These are phyloP conservation scores for Sarocladiaceae sp. DNA, from an alignment of 2,329 filamentous ascomycete genomes.

Conservation along the genomic window DNA sequence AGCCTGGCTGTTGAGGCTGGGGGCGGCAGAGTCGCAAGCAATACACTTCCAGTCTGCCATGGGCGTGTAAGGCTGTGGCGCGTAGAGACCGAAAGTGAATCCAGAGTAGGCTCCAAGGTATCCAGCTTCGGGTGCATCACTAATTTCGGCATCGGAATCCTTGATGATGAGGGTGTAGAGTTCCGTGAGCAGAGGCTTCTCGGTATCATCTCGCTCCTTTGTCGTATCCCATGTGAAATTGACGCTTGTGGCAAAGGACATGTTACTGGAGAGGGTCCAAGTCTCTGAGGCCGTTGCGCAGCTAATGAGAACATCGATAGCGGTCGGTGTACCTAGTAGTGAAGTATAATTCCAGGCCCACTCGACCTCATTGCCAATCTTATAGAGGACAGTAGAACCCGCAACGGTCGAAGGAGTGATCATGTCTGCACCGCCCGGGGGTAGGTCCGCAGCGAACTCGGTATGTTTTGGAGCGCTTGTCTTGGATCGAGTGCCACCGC, in stretches of 20 bases:
- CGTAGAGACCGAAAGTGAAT: conserved; percentile 57
- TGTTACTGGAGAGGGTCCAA: conserved; percentile 61
- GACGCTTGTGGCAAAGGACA: conserved; percentile 49
- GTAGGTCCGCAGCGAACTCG: conserved; percentile 39
- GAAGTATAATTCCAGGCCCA: conserved; percentile 65
- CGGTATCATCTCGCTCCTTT: conserved; percentile 39
- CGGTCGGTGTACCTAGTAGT: conserved; percentile 52
- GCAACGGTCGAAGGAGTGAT: conserved; percentile 43
- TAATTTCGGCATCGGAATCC: conserved; percentile 50
- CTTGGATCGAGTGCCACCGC: not conserved
- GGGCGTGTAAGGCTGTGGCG: conserved; percentile 44
- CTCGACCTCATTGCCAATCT: conserved; percentile 56
- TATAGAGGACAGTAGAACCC: conserved; percentile 48
- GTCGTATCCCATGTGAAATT: conserved; percentile 57
- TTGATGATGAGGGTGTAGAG: conserved; percentile 60
- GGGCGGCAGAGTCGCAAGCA: conserved; percentile 51
- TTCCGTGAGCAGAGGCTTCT: conserved; percentile 45
- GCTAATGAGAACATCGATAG: conserved; percentile 55
- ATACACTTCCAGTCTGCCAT: conserved; percentile 50
- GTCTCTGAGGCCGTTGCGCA: conserved; percentile 48
- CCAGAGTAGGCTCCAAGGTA: conserved; percentile 46
- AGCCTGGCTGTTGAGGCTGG: conserved; percentile 41
- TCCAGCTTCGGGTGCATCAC: conserved; percentile 47
- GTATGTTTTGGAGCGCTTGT: conserved; percentile 24
- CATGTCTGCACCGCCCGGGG: conserved; percentile 50